phyloP scores from a whole-genome alignment of 2,329 filamentous ascomycete genomes.

The Xylariaceae sp. region DNA sequence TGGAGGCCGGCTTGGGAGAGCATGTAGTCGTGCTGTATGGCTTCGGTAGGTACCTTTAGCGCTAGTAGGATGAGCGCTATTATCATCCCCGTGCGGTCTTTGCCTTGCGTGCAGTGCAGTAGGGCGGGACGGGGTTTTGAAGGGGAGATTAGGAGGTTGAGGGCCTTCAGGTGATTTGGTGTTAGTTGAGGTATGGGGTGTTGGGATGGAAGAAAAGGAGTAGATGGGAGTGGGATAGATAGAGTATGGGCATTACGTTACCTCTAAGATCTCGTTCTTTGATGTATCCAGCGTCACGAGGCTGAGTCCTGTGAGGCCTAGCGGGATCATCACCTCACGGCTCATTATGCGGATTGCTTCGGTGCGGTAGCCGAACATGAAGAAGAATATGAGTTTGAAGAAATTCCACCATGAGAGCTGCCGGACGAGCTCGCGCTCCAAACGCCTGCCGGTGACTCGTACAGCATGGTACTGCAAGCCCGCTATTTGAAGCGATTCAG shows the following conservation, averaged over 20 bases:
- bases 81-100: conserved; percentile 75
- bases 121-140: conserved; percentile 45
- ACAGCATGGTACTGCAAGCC: conserved; percentile 62
- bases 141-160: background rate
- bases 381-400: conserved; percentile 57
- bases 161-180: background rate
- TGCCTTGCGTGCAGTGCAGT: conserved; percentile 85
- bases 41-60: conserved; percentile 51
- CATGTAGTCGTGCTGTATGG: conserved; percentile 68
- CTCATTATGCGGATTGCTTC: conserved; percentile 68
- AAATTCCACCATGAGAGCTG: conserved; percentile 65
- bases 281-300: conserved; percentile 67
- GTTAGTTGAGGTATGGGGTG: background rate
- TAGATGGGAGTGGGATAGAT: background rate
- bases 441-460: conserved; percentile 68
- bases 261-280: conserved; percentile 54
- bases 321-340: conserved; percentile 65
- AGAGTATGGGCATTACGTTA: conserved; percentile 19
- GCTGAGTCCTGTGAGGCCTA: conserved; percentile 68
- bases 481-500: conserved; percentile 58
- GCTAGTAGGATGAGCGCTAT: conserved; percentile 65
- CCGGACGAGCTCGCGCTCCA: conserved; percentile 64
- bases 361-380: conserved; percentile 59
- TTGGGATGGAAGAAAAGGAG: conserved; percentile 1
- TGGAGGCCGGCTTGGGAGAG: conserved; percentile 58